Evolutionary conservation across 1,284 basidiomycete species (phyloP), one percentile per base, ranked within the genome.

Genomic region (Cryptococcus maquisensis): DNA sequence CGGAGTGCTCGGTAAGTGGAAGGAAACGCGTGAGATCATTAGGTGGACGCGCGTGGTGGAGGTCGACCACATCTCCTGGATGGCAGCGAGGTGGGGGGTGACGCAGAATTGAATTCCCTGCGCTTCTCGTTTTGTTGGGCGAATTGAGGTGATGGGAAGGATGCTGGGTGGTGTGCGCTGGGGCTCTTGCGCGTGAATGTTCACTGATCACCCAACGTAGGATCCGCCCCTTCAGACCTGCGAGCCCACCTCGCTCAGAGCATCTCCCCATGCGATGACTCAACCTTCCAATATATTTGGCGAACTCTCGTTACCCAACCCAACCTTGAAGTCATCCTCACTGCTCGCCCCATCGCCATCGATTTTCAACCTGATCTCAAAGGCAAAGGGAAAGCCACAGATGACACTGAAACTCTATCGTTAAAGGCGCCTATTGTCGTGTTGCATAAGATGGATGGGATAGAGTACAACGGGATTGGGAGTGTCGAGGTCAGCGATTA

Each of bases 1-100:
- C 39, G 71, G 73, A 4, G 63, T 69, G 4, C 56, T 73, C 8
- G 73, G 73, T 75, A 55, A 66, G 73, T 69, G 51, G n/a, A 28
- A 13, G 37, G 39, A n/a, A 16, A 40, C 39, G 39, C 39, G 39
- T 15, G 39, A 47, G 58, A n/a, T n/a, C n/a, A n/a, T n/a, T n/a
- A n/a, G n/a, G 47, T 35, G 37, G 40, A 28, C 46, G 46, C 13
- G 47, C 40, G 6, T 39, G 49, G 3, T 55, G 21, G 60, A 47
- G 4, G 61, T 58, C 2, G 65, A 69, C 39, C 39, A 40, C 39
- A 3, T 40, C n/a, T 10, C 6, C 28, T 6, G 54, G 68, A 69
- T 45, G n/a, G n/a, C n/a, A 66, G 58, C 3, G 53, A 46, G 12
- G 44, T 51, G 13, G 62, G 49, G 1, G 55, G 39, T n/a, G 52